These are phyloP conservation scores for Wickerhamiella shivajii DNA, from an alignment of 805 yeast species.

Conservation along the genomic window DNA sequence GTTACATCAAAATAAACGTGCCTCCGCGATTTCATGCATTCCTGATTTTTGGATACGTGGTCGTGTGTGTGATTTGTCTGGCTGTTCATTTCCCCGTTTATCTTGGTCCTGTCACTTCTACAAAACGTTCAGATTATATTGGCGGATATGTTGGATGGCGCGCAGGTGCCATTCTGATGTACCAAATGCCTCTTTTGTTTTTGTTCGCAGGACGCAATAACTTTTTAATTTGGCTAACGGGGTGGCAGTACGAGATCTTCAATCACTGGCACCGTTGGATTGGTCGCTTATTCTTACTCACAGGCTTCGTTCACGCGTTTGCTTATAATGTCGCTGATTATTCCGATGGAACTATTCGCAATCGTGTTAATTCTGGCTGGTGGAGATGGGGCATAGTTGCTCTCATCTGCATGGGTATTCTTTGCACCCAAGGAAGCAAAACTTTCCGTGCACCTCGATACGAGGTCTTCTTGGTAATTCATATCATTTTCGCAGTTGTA, in stretches of 20 bases:
- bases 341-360: neutral
- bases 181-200: slow-evolving; percentile 26
- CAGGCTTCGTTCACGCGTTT: slow-evolving; percentile 31
- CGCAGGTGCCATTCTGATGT: slow-evolving; percentile 3
- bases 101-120: neutral
- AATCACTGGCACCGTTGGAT: slow-evolving; percentile 42
- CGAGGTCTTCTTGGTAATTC: slow-evolving; percentile 42
- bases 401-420: slow-evolving; percentile 16
- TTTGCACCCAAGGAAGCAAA: slow-evolving; percentile 27
- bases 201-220: slow-evolving; percentile 56
- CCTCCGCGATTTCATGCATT: slow-evolving; percentile 7
- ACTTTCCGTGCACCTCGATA: slow-evolving; percentile 37
- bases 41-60: slow-evolving; percentile 6
- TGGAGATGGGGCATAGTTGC: slow-evolving; percentile 21
- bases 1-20: slow-evolving; percentile 5
- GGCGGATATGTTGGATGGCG: slow-evolving; percentile 3
- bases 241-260: slow-evolving; percentile 45
- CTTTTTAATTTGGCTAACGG: slow-evolving; percentile 43
- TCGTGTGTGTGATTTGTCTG: slow-evolving; percentile 1
- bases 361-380: slow-evolving; percentile 15
- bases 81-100: slow-evolving; percentile 3
- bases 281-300: slow-evolving; percentile 26
- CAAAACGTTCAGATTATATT: neutral
- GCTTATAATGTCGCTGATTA: slow-evolving; percentile 1
- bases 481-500: slow-evolving; percentile 37